Evolutionary conservation across 805 yeast species (phyloP).

Genomic region (Kluyveromyces starmeri): DNA sequence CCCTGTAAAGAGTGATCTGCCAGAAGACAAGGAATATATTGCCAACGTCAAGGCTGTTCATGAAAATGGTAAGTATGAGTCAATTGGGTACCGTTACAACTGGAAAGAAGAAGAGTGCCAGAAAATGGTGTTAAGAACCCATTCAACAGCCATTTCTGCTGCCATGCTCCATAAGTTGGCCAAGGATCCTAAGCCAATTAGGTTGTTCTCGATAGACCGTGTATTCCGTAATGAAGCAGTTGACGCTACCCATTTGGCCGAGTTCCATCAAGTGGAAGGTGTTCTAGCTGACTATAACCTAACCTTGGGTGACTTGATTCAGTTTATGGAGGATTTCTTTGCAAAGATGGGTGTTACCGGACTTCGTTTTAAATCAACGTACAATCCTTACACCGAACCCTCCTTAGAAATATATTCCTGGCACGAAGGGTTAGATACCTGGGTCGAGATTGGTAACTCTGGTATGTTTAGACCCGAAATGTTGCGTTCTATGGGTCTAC

Average conservation of each 20-base stretch:
- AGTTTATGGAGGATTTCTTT: constrained; percentile 97
- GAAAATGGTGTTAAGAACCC: constrained; percentile 91
- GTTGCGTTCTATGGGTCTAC: constrained; percentile 97
- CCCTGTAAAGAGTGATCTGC: constrained; percentile 72
- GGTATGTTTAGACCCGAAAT: constrained; percentile 99
- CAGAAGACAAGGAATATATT: constrained; percentile 74
- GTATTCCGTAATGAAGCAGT: constrained; percentile 99
- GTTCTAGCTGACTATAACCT: constrained; percentile 93
- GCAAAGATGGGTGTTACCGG: constrained; percentile 94
- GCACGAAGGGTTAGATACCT: constrained; percentile 87
- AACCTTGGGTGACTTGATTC: constrained; percentile 92
- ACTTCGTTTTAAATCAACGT: constrained; percentile 95
- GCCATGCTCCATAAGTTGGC: constrained; percentile 83
- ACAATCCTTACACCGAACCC: constrained; percentile 99
- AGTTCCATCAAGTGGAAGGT: constrained; percentile 99
- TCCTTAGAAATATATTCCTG: constrained; percentile 95
- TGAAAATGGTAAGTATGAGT: constrained; percentile 82
- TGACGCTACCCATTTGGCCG: constrained; percentile 98
- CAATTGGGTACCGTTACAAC: constrained; percentile 96
- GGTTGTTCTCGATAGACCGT: constrained; percentile 93
- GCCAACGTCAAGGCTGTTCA: constrained; percentile 76
- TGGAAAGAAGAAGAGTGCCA: constrained; percentile 91
- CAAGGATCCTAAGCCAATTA: constrained; percentile 75
- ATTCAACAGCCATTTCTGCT: constrained; percentile 92
- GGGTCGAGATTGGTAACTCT: constrained; percentile 99